Evolutionary conservation across 2,329 filamentous ascomycete species (phyloP).

Genomic region (Trichoderma cornu-damae): DNA sequence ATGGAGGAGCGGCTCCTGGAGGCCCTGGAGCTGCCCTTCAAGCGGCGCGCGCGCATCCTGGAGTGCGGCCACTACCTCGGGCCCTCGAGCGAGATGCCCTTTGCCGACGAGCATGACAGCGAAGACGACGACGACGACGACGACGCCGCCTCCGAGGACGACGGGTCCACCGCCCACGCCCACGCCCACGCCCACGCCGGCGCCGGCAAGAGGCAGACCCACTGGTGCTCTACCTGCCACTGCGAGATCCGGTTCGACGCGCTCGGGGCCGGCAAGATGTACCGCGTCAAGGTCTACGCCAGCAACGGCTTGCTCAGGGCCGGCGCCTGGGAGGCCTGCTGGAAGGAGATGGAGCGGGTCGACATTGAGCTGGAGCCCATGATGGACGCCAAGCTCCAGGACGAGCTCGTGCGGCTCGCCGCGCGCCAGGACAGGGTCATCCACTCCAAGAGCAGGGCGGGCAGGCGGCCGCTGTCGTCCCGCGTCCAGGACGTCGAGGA

Average conservation of each 20-base stretch:
- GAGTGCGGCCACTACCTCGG: constrained; percentile 73
- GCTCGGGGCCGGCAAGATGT: constrained; percentile 53
- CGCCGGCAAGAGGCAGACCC: constrained; percentile 33
- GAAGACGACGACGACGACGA: constrained; percentile 43
- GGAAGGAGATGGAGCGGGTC: constrained; percentile 98
- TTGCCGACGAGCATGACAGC: constrained; percentile 42
- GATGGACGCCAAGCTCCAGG: constrained; percentile 54
- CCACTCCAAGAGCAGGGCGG: constrained; percentile 20
- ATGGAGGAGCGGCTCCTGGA: constrained; percentile 74
- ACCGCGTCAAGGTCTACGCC: constrained; percentile 83
- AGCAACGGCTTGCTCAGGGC: constrained; percentile 91
- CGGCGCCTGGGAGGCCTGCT: constrained; percentile 87
- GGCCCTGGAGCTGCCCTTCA: constrained; percentile 63
- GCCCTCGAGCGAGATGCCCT: constrained; percentile 46
- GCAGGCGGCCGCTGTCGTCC: neutral
- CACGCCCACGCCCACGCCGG: too few species aligned
- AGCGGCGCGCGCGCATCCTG: constrained; percentile 60
- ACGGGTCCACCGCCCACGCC: constrained; percentile 25
- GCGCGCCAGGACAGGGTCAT: constrained; percentile 41
- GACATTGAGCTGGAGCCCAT: constrained; percentile 85
- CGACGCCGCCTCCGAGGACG: constrained; percentile 33
- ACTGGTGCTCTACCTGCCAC: constrained; percentile 55
- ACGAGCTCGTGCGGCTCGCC: constrained; percentile 55
- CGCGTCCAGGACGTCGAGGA: constrained; percentile 30
- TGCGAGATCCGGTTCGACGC: constrained; percentile 51